phyloP scores from a whole-genome alignment of 768 basidiomycete species.

The Termitomyces sp. region DNA sequence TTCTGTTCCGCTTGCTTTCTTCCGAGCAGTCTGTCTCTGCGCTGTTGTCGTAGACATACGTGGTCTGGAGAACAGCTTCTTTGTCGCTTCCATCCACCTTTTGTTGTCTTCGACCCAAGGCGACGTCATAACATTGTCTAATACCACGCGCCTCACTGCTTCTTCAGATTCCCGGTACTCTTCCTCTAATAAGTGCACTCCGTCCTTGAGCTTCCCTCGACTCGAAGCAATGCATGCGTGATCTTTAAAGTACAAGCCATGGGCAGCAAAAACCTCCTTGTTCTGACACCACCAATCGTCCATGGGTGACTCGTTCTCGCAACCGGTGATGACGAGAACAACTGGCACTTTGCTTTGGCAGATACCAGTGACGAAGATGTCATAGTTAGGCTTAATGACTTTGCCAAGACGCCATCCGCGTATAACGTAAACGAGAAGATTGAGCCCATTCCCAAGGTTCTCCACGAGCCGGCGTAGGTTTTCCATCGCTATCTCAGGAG shows the following conservation, averaged over 20 bases:
- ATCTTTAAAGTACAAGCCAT: background rate
- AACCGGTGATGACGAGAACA: background rate
- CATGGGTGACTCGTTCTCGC: background rate
- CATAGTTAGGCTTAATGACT: background rate
- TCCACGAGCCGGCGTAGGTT: background rate
- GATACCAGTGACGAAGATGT: background rate
- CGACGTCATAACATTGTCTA: background rate
- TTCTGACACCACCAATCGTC: background rate
- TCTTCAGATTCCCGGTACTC: background rate
- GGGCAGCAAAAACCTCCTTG: background rate
- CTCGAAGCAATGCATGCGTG: background rate
- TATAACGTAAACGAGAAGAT: background rate
- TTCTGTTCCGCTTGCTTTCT: background rate
- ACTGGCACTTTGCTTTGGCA: background rate
- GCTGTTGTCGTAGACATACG: background rate
- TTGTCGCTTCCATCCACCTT: background rate
- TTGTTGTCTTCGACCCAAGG: background rate
- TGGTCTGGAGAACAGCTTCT: background rate
- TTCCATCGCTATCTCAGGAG: background rate
- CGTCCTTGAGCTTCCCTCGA: background rate
- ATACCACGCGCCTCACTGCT: background rate
- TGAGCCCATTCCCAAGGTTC: background rate
- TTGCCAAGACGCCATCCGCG: background rate
- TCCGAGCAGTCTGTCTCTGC: background rate
- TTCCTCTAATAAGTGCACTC: background rate